Evolutionary conservation across 2,329 filamentous ascomycete genomes (phyloP), one percentile per base, ranked within the genome.

Genomic region (Claviceps lovelessii): DNA sequence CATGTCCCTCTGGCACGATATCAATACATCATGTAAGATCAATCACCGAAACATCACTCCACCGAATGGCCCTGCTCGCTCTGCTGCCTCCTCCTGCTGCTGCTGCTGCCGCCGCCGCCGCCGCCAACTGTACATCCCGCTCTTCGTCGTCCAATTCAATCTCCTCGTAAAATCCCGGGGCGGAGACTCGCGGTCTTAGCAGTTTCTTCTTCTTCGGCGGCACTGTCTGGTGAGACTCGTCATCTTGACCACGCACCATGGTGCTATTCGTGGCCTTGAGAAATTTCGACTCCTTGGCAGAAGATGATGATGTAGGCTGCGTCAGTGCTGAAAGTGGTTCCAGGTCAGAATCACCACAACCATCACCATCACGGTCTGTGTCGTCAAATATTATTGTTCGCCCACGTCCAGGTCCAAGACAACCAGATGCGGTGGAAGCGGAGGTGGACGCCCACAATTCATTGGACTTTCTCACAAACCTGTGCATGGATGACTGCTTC

Each of bases 161-260:
- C 37, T 68, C 71, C 31, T 64, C 61, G 57, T 72, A 70, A 61
- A 72, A 75, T 3, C 73, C 73, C 6, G 61, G 61, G 15, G 62
- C 62, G 48, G 69, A 70, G 31, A 61, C 62, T 46, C 67, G 66
- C 13, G 72, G 70, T 41, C 71, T 59, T 56, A 71, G 65, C 13
- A 73, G 57, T 56, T 69, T 74, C 57, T 72, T 75, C 60, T 62
- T 67, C 55, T 55, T 13, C n/a, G 47, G 37, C 8, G 60, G 58
- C 3, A 54, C 10, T 44, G 50, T 35, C 50, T 50, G 23, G 11
- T 33, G 5, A 29, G 31, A 7, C 41, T 31, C 19, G 15, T 23
- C 13, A 3, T 11, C 41, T 44, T 63, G 31, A 56, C 17, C n/a
- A 51, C 29, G 44, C 56, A 29, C n/a, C 15, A 28, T 4, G n/a